Evolutionary conservation across 192 early-diverging fungal species (phyloP).

Genomic region (Linnemannia hyalina): DNA sequence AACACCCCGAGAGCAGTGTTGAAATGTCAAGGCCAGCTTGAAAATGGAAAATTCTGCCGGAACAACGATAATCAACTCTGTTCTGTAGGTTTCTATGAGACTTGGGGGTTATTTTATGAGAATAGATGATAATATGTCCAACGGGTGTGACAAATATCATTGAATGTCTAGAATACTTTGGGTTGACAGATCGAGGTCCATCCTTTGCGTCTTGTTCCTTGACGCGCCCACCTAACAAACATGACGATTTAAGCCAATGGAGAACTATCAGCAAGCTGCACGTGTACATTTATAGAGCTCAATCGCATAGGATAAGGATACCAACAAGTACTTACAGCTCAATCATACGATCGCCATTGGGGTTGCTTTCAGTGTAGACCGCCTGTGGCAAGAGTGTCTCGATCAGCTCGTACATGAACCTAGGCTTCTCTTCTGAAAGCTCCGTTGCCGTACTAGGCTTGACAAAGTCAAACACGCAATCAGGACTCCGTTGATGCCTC

Average conservation of each 20-base stretch:
- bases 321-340: conserved; percentile 75
- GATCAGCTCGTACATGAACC: conserved; percentile 87
- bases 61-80: conserved; percentile 3
- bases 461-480: conserved; percentile 96
- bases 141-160: neutral
- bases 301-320: neutral
- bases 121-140: neutral
- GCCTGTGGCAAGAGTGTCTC: conserved; percentile 92
- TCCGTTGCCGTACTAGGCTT: conserved; percentile 71
- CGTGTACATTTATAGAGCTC: neutral
- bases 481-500: conserved; percentile 93
- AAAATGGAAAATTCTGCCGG: neutral
- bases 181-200: conserved; percentile 56
- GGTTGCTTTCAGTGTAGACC: conserved; percentile 70
- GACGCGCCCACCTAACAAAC: conserved; percentile 53
- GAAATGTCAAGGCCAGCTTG: neutral
- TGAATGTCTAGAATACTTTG: conserved; percentile 15
- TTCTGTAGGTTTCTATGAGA: neutral
- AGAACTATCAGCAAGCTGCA: too few species aligned
- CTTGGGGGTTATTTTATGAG: neutral
- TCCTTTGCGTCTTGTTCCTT: conserved; percentile 48
- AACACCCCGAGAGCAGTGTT: neutral
- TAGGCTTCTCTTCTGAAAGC: conserved; percentile 82
- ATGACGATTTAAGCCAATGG: neutral
- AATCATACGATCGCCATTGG: conserved; percentile 75